Conservation (phyloP, 73 alveolate species). For the Stentor roeselii region DNA sequence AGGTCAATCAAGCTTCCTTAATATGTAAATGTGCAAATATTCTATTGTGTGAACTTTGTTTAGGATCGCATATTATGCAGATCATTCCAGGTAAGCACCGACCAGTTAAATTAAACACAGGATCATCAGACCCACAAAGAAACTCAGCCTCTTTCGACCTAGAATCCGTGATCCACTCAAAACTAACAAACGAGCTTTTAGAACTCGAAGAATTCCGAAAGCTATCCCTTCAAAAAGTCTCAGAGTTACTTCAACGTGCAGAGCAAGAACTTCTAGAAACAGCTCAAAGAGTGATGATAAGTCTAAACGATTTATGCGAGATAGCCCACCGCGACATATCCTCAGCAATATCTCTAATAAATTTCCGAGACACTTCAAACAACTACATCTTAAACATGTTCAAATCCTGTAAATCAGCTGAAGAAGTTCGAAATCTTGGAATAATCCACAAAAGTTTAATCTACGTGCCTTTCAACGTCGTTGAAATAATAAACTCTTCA, state of each 20-base stretch:
- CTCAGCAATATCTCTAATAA: background rate
- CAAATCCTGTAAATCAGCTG: background rate
- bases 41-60: background rate
- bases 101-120: background rate
- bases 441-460: background rate
- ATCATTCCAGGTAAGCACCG: background rate
- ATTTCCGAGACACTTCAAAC: background rate
- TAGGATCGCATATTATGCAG: background rate
- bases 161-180: constrained; percentile 2
- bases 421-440: background rate
- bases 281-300: background rate
- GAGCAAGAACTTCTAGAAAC: background rate
- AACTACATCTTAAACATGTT: background rate
- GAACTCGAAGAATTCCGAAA: constrained; percentile 16
- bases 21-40: background rate
- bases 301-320: background rate
- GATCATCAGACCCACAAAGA: background rate
- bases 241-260: background rate
- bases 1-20: background rate
- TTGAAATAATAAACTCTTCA: background rate
- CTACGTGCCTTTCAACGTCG: background rate
- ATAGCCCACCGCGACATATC: background rate
- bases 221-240: background rate
- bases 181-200: constrained; percentile 3
- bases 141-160: background rate